Base-by-base conservation (phyloP, 768 basidiomycete species). In the Tremella fuciformis region DNA sequence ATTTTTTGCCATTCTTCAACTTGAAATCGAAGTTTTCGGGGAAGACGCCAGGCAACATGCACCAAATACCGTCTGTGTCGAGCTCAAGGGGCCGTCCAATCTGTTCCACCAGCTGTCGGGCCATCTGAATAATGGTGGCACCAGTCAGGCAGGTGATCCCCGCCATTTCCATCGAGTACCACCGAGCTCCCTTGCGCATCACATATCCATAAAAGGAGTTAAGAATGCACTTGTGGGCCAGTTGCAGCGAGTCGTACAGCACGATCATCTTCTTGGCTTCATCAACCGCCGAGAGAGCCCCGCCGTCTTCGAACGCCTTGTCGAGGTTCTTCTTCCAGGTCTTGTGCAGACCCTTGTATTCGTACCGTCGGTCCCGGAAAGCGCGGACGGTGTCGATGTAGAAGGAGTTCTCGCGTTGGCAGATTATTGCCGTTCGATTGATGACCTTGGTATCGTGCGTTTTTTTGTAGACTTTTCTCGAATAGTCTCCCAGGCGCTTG, bases 121-220 rank as follows among this genome's bases (percentile, higher is more conserved):
- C 94, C 91, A 99, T 93, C 76, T 99, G 94, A 66, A 99, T 98
- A 79, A 99, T 98, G 6, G 85, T 89, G 18, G 96, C 92, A 40
- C 96, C 96, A 0, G 96, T 98, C 53, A 98, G 80, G 79, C 96
- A 99, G 11, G 96, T 98, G 62, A 99, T 97, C 7, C 96, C 96
- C 0, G 96, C 96, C 96, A 99, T 99, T 80, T 99, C 96, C 96
- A 99, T 97, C 25, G 94, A 98, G 76, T 97, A 93, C 96, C 96
- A 99, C 26, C 96, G 82, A 16, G 96, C 96, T 53, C 96, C 96
- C 75, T 99, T 98, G 40, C 96, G 86, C 96, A 98, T 98, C 75
- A 99, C 94, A 69, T 99, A 99, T 37, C 96, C 96, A 74, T 99
- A 99, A 82, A 99, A 99, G 2, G 96, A 98, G 81, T 99, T 99